Percentiles rank a stretch among this genome's conserved stretches.
Conservation (phyloP, 1,284 basidiomycete genomes). For the Trichosporon coremiiforme region DNA sequence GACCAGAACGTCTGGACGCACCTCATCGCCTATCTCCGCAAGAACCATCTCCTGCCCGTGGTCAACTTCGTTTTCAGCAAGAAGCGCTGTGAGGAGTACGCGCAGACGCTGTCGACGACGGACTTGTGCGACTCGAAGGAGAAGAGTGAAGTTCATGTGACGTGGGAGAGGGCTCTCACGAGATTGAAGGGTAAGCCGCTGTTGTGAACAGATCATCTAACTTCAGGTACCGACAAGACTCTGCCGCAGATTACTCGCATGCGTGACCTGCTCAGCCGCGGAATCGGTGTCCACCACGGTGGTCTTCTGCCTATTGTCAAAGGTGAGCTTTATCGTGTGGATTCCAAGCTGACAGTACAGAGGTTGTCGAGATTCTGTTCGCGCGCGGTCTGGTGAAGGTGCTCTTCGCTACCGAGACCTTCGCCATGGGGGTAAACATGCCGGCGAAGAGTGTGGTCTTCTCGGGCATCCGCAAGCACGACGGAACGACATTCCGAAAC, state of each 20-base stretch:
- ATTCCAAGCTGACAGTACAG: slow-evolving; percentile 76
- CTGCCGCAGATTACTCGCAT: slow-evolving; percentile 94
- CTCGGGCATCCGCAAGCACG: slow-evolving; percentile 92
- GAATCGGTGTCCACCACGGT: slow-evolving; percentile 97
- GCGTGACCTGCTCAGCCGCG: slow-evolving; percentile 84
- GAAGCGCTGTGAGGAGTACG: slow-evolving; percentile 95
- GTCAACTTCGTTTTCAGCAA: slow-evolving; percentile 98
- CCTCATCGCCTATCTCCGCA: slow-evolving; percentile 81
- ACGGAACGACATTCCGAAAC: slow-evolving; percentile 82
- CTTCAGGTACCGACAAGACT: slow-evolving; percentile 79
- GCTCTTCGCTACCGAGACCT: slow-evolving; percentile 97
- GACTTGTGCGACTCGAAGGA: slow-evolving; percentile 84
- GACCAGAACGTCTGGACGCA: slow-evolving; percentile 96
- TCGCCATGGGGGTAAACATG: slow-evolving; percentile 99
- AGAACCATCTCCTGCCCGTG: slow-evolving; percentile 83
- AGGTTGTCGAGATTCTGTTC: slow-evolving; percentile 96
- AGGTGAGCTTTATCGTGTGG: slow-evolving; percentile 64
- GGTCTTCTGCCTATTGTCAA: slow-evolving; percentile 96
- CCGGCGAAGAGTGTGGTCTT: slow-evolving; percentile 97
- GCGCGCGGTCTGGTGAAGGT: slow-evolving; percentile 95
- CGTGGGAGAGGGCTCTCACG: slow-evolving; percentile 87
- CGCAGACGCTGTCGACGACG: slow-evolving; percentile 80
- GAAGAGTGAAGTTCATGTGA: slow-evolving; percentile 95
- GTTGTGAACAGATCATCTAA: not conserved
- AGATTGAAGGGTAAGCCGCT: slow-evolving; percentile 75